Evolutionary conservation across 305 asterid genomes (phyloP), one percentile per base, ranked within the genome.

Genomic region (Rubia balearica): DNA sequence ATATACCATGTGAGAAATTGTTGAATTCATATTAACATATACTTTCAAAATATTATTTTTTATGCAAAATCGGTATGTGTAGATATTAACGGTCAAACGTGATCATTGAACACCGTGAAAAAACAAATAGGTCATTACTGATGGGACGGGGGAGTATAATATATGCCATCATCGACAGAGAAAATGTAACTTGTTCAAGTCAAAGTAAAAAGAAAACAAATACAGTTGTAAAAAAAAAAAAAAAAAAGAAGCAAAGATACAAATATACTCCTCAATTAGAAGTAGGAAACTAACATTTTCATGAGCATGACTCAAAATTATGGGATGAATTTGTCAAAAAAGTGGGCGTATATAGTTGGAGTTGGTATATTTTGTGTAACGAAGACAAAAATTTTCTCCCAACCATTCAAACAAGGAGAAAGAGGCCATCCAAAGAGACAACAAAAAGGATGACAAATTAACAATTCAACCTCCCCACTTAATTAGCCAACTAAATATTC

Each of bases 261-360:
- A n/a, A n/a, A n/a, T n/a, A n/a, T n/a, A 30, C 57, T 51, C 57
- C 0, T 13, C 2, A 66, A 71, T 74, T 70, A 71, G 40, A 73
- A 65, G 74, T 30, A 1, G 33, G 3, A 76, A 69, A 65, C 63
- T 53, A 77, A 55, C 75, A 75, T 41, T 40, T 60, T 61, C 16
- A 70, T 55, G 66, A 30, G 19, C 14, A 61, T 42, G 78, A 67
- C 72, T 46, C 12, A 12, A 80, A 76, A 69, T 38, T 71, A 48
- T 79, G 76, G 55, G 55, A 55, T 74, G 68, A 66, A 59, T 65
- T 75, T 72, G 85, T 83, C 84, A n/a, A 79, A 81, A 81, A 79
- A 67, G 87, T 71, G 30, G 77, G 33, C 74, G 77, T 72, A 16
- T 11, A 12, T 51, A 76, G 85, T 84, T 83, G 91, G 87, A 81